Evolutionary conservation across 768 basidiomycete genomes (phyloP).

Genomic region (Trametes meyenii): DNA sequence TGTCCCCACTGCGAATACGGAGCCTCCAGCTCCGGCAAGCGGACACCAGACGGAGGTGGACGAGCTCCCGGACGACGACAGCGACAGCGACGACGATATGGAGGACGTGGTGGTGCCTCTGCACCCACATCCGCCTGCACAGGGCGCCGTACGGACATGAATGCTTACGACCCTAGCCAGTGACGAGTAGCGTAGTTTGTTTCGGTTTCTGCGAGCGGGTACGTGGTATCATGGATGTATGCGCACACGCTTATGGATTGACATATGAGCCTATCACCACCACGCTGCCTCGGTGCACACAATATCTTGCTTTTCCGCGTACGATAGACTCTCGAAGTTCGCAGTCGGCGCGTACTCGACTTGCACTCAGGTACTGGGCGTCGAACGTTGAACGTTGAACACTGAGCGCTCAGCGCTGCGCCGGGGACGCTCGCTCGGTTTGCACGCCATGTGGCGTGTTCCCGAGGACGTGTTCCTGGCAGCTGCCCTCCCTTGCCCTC

Average conservation of each 20-base stretch:
- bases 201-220: background rate
- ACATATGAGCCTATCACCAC: background rate
- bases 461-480: constrained; percentile 5
- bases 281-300: background rate
- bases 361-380: no score
- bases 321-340: no score
- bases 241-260: background rate
- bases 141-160: constrained; percentile 21
- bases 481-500: no score
- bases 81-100: constrained; percentile 31
- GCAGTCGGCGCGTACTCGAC: no score
- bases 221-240: background rate
- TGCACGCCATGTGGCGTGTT: background rate
- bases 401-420: no score
- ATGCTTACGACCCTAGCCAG: background rate
- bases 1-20: background rate
- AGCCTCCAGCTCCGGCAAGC: constrained; percentile 6
- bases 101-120: constrained; percentile 33
- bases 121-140: background rate
- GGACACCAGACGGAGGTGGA: constrained; percentile 18
- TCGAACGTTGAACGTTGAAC: no score
- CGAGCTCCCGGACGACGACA: constrained; percentile 20
- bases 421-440: background rate
- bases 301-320: no score
- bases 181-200: background rate